These are phyloP conservation scores for Penicillium diatomitis DNA, from an alignment of 495 filamentous ascomycete genomes.

Conservation along the genomic window DNA sequence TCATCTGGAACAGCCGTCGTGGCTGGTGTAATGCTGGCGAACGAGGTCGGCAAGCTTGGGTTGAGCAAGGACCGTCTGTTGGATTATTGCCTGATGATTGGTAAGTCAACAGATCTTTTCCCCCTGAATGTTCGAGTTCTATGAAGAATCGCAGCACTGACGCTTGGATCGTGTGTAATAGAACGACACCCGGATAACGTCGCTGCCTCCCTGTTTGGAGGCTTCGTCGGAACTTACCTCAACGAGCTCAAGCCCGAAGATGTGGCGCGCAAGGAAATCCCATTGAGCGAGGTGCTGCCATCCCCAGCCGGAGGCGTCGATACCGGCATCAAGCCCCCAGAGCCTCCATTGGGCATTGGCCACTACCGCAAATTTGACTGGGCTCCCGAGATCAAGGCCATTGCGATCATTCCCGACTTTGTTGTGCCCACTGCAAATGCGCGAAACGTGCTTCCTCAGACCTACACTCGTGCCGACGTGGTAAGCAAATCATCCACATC, in stretches of 20 bases:
- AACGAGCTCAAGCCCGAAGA: conserved; percentile 83
- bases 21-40: conserved; percentile 82
- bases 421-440: conserved; percentile 85
- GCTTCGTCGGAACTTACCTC: conserved; percentile 93
- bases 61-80: conserved; percentile 75
- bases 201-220: conserved; percentile 86
- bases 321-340: conserved; percentile 71
- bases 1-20: conserved; percentile 92
- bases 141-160: conserved; percentile 1
- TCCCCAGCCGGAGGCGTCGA: conserved; percentile 79
- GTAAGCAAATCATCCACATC: conserved; percentile 34
- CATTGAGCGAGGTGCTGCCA: conserved; percentile 87
- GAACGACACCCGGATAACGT: conserved; percentile 97
- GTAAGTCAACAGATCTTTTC: conserved; percentile 23
- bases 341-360: conserved; percentile 83
- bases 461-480: conserved; percentile 70
- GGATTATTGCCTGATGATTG: conserved; percentile 93
- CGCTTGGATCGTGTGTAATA: conserved; percentile 8
- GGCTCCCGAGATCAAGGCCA: conserved; percentile 87
- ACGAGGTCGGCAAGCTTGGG: conserved; percentile 74
- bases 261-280: conserved; percentile 79
- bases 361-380: conserved; percentile 88
- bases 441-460: conserved; percentile 66
- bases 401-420: conserved; percentile 91
- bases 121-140: background rate